A percentile compares a stretch with the other conserved stretches of the same genome.
Evolutionary conservation across 1,284 basidiomycete species (phyloP).

Genomic region (Sphagnurus paluster): DNA sequence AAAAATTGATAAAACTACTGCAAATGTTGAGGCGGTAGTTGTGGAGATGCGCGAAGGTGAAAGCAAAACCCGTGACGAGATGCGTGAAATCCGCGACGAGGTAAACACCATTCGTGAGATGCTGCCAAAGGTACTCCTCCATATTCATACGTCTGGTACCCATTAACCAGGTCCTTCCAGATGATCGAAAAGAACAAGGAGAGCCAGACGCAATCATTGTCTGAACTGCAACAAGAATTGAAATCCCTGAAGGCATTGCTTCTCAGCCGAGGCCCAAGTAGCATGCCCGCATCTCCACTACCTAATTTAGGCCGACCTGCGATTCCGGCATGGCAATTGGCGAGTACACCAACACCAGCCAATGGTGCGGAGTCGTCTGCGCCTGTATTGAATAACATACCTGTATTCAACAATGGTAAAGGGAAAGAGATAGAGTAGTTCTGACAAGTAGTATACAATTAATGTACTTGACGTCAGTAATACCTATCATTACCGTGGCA

Average conservation of each 20-base stretch:
- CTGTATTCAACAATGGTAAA: slow-evolving; percentile 36
- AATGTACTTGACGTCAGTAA: not conserved
- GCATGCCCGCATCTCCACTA: slow-evolving; percentile 49
- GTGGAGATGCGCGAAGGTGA: slow-evolving; percentile 80
- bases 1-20: slow-evolving; percentile 75
- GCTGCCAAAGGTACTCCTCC: slow-evolving; percentile 75
- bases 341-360: slow-evolving; percentile 15
- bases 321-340: slow-evolving; percentile 85
- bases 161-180: slow-evolving; percentile 42
- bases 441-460: slow-evolving; percentile 1
- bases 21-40: slow-evolving; percentile 81
- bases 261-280: slow-evolving; percentile 70
- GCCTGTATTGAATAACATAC: slow-evolving; percentile 6
- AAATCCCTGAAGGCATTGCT: slow-evolving; percentile 93
- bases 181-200: slow-evolving; percentile 96
- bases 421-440: too few relatives aligned
- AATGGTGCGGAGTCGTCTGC: slow-evolving; percentile 23
- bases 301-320: slow-evolving; percentile 61
- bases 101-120: slow-evolving; percentile 89
- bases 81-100: slow-evolving; percentile 91
- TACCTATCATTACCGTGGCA: slow-evolving; percentile 9
- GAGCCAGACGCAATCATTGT: slow-evolving; percentile 73
- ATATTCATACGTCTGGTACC: not conserved
- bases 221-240: slow-evolving; percentile 90
- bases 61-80: slow-evolving; percentile 80